phyloP scores from a whole-genome alignment of 257 asterid genomes.

The Ilex asprella region DNA sequence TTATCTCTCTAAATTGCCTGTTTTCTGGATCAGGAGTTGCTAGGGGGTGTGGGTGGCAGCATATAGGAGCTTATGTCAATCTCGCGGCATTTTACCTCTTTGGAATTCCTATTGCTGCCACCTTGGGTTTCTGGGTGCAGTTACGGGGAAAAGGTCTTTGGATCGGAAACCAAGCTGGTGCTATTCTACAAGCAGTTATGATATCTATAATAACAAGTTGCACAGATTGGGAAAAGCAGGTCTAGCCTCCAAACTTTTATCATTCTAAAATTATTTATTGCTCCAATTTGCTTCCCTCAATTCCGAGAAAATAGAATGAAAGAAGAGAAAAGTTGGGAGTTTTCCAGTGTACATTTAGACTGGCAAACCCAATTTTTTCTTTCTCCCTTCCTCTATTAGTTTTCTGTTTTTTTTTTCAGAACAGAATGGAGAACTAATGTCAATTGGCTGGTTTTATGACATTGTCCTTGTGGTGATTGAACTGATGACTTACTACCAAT shows the following conservation, averaged over 20 bases:
- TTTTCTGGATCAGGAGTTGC: slow-evolving; percentile 45
- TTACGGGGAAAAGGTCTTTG: slow-evolving; percentile 72
- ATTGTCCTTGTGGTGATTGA: not conserved
- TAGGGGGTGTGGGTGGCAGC: slow-evolving; percentile 93
- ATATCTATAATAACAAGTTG: slow-evolving; percentile 42
- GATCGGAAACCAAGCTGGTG: slow-evolving; percentile 61
- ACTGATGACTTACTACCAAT: no score
- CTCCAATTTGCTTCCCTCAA: no score
- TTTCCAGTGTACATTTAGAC: no score
- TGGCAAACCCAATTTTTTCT: no score
- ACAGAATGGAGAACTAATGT: not conserved
- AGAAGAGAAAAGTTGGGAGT: no score
- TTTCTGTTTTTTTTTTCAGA: no score
- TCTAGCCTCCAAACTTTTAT: not conserved
- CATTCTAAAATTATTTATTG: no score
- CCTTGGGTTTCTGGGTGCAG: slow-evolving; percentile 46
- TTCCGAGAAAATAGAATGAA: no score
- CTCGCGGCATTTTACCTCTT: slow-evolving; percentile 68
- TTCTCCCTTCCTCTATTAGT: no score
- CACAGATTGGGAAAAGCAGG: slow-evolving; percentile 74
- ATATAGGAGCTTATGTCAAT: slow-evolving; percentile 67
- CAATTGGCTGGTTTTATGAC: no score
- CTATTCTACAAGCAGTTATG: slow-evolving; percentile 37
- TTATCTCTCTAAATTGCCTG: not conserved
- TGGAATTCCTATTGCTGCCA: slow-evolving; percentile 66